Conservation (phyloP, 495 filamentous ascomycete genomes). For the Xylaria bambusicola region DNA sequence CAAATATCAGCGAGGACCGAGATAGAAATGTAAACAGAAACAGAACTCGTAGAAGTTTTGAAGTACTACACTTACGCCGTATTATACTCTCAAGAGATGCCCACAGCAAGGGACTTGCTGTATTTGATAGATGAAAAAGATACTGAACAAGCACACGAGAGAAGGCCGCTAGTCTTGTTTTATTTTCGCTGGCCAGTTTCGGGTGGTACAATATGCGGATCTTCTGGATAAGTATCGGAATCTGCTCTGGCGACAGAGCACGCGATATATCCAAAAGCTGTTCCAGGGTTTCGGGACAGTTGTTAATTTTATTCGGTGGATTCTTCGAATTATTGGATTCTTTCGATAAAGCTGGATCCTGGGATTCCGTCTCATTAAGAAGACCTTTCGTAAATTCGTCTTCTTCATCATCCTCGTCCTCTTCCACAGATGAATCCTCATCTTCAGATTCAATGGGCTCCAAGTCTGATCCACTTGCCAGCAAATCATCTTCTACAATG, state of each 20-base stretch:
- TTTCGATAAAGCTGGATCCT: conserved; percentile 43
- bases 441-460: conserved; percentile 58
- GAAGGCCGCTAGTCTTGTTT: conserved; percentile 76
- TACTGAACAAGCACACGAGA: conserved; percentile 75
- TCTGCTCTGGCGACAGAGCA: conserved; percentile 58
- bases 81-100: conserved; percentile 44
- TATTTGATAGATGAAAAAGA: conserved; percentile 64
- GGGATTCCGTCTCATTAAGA: conserved; percentile 53
- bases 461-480: conserved; percentile 66
- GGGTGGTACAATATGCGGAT: conserved; percentile 88
- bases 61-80: conserved; percentile 27
- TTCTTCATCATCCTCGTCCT: conserved; percentile 60
- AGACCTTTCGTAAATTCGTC: conserved; percentile 71
- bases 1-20: no score
- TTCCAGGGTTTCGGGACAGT: conserved; percentile 73
- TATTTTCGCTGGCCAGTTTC: conserved; percentile 82
- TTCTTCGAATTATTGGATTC: conserved; percentile 1
- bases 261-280: conserved; percentile 69
- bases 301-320: neutral
- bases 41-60: neutral
- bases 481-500: conserved; percentile 80
- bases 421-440: conserved; percentile 54
- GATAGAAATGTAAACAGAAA: neutral
- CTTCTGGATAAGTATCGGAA: conserved; percentile 80
- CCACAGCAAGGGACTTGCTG: conserved; percentile 33